Percentiles rank a stretch among this genome's conserved stretches.
Conservation (phyloP, 108 stramenopile species). For the Pseudonitzschia multiseries region DNA sequence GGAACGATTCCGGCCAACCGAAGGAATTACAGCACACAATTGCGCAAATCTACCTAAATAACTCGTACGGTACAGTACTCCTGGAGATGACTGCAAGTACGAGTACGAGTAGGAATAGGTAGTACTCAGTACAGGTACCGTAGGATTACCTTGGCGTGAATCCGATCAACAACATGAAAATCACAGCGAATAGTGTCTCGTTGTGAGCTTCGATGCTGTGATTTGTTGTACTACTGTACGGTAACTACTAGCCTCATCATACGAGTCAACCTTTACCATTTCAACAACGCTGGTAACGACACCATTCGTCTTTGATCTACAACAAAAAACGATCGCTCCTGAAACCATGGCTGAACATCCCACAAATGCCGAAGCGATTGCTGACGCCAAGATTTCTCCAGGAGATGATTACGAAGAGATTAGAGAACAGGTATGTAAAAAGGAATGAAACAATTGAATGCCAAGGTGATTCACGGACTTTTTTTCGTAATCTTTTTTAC, state of each 20-base stretch:
- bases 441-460: background rate
- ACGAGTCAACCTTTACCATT: background rate
- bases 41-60: too few species aligned
- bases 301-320: background rate
- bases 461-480: background rate
- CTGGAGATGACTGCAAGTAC: too few species aligned
- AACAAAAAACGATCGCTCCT: background rate
- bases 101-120: too few species aligned
- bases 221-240: background rate
- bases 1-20: conserved; percentile 13
- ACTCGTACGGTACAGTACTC: background rate
- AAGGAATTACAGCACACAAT: background rate
- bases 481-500: too few species aligned
- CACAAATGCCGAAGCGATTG: conserved; percentile 33
- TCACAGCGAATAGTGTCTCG: too few species aligned
- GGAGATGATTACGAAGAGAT: conserved; percentile 79
- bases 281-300: background rate
- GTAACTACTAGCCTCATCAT: background rate
- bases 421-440: conserved; percentile 60
- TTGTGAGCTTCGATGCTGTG: too few species aligned
- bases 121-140: too few species aligned
- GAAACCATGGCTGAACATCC: conserved; percentile 7
- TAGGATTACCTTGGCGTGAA: too few species aligned
- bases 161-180: too few species aligned
- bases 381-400: conserved; percentile 48